Evolutionary conservation across 2,329 filamentous ascomycete genomes (phyloP).

Genomic region (Pleurostoma richardsiae): DNA sequence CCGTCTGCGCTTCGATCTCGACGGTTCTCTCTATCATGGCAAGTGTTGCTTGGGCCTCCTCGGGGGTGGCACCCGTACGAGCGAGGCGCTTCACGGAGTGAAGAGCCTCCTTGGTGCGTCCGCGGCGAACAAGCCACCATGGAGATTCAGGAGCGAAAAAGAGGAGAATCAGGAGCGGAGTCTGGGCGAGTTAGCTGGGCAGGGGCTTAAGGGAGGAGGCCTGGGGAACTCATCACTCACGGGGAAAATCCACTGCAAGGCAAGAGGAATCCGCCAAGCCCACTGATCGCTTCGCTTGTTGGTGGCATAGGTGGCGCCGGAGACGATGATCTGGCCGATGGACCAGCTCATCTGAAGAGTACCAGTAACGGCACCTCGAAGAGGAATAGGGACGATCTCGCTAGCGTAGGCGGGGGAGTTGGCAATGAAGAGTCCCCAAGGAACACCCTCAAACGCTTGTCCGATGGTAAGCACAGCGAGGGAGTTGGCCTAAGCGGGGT

Average conservation of each 20-base stretch:
- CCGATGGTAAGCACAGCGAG: slow-evolving; percentile 40
- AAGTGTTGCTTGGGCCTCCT: slow-evolving; percentile 30
- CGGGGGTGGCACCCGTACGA: slow-evolving; percentile 28
- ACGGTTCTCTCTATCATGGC: slow-evolving; percentile 56
- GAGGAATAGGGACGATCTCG: slow-evolving; percentile 55
- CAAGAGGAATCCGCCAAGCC: slow-evolving; percentile 46
- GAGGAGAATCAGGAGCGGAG: slow-evolving; percentile 45
- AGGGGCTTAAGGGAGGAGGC: no score
- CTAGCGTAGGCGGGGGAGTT: slow-evolving; percentile 58
- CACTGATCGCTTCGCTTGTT: slow-evolving; percentile 23
- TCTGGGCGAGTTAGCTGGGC: slow-evolving; percentile 6
- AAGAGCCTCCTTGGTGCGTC: slow-evolving; percentile 35
- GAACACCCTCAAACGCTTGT: slow-evolving; percentile 56
- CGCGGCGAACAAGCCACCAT: slow-evolving; percentile 52
- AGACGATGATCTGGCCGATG: slow-evolving; percentile 57
- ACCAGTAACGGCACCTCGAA: slow-evolving; percentile 53
- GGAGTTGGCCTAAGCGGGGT: slow-evolving; percentile 22
- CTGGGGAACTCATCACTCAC: no score
- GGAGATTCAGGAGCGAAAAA: slow-evolving; percentile 47
- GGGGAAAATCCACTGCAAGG: slow-evolving; percentile 55
- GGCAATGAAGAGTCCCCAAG: slow-evolving; percentile 63
- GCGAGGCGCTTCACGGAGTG: slow-evolving; percentile 45
- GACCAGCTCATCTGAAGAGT: slow-evolving; percentile 65
- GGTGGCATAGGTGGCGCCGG: slow-evolving; percentile 50
- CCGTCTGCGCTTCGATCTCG: slow-evolving; percentile 41